Evolutionary conservation across 129 eudicot species (phyloP).

Genomic region (Flaveria brownii): DNA sequence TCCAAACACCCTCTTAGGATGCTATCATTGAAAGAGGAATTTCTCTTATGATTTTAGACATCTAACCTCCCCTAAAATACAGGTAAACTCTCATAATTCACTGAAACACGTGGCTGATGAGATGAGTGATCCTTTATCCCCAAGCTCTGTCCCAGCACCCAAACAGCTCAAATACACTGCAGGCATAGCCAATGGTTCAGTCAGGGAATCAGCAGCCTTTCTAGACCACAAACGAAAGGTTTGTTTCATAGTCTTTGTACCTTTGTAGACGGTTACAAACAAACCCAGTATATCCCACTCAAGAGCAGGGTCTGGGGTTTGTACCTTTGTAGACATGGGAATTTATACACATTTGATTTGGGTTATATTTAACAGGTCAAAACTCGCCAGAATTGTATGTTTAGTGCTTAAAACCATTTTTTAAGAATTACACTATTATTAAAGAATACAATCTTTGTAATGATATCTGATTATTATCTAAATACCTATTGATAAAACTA

Average conservation of each 20-base stretch:
- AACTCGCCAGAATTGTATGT: neutral
- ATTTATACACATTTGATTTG: neutral
- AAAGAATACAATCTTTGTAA: neutral
- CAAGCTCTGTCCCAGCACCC: constrained; percentile 81
- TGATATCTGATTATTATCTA: neutral
- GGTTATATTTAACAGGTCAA: neutral
- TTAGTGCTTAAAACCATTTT: neutral
- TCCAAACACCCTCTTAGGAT: constrained; percentile 1
- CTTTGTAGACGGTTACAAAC: constrained; percentile 8
- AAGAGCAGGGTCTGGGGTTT: no score
- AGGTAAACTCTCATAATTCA: constrained; percentile 67
- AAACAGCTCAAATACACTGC: constrained; percentile 93
- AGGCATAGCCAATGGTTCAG: constrained; percentile 82
- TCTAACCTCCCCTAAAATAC: constrained; percentile 22
- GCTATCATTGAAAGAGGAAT: constrained; percentile 6
- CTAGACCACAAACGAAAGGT: constrained; percentile 90
- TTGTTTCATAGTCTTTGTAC: constrained; percentile 18
- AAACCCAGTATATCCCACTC: no score
- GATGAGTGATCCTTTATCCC: constrained; percentile 72
- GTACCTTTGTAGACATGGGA: constrained; percentile 2
- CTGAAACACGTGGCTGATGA: constrained; percentile 77
- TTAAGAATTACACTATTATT: neutral
- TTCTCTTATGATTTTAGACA: constrained; percentile 2
- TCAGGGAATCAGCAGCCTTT: constrained; percentile 79
- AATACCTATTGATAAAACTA: neutral